These are phyloP conservation scores for Avena insularis DNA, from an alignment of 176 grass and related monocot species.

Conservation along the genomic window DNA sequence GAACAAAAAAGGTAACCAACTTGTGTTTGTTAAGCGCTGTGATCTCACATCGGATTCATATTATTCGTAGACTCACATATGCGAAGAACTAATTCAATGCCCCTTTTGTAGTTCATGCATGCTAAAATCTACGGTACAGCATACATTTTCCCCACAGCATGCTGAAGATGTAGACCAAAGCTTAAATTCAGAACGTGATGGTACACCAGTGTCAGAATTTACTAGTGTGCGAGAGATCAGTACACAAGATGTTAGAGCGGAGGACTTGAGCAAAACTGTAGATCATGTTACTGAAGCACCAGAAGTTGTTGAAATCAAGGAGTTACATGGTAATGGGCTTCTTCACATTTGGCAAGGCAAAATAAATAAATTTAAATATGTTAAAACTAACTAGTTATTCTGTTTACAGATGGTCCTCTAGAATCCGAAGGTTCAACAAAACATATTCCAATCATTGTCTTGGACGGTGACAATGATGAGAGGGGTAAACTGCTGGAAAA, in stretches of 20 bases:
- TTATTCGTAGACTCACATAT: neutral
- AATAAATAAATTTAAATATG: conserved; percentile 33
- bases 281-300: conserved; percentile 19
- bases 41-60: neutral
- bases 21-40: neutral
- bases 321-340: conserved; percentile 30
- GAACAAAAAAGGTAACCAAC: conserved; percentile 46
- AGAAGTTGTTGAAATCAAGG: conserved; percentile 39
- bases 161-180: conserved; percentile 42
- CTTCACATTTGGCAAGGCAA: conserved; percentile 1
- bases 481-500: conserved; percentile 47
- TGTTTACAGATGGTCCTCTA: conserved; percentile 50
- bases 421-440: conserved; percentile 67
- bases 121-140: conserved; percentile 44
- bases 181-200: conserved; percentile 30
- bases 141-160: conserved; percentile 37
- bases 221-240: conserved; percentile 33
- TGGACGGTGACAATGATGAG: conserved; percentile 55
- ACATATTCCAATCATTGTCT: conserved; percentile 44
- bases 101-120: conserved; percentile 49
- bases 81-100: conserved; percentile 22
- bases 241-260: conserved; percentile 30
- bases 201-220: conserved; percentile 42
- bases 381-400: conserved; percentile 29
- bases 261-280: conserved; percentile 35